Percentiles rank a stretch among this genome's conserved stretches.
Evolutionary conservation across 2,329 filamentous ascomycete genomes (phyloP).

Genomic region (Colletotrichum sp.): DNA sequence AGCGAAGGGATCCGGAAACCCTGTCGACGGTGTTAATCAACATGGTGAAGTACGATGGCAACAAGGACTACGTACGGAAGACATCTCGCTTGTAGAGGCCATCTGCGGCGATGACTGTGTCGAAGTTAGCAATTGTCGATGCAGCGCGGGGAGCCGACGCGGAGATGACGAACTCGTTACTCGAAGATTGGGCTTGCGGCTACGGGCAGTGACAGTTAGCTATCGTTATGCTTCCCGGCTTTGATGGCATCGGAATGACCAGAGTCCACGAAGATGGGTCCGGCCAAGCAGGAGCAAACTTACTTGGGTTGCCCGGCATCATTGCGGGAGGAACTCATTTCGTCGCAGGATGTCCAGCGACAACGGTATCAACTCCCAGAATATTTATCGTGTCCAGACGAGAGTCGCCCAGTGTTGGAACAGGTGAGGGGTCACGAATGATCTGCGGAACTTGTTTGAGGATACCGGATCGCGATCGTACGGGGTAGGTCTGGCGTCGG

Average conservation of each 20-base stretch:
- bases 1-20: conserved; percentile 96
- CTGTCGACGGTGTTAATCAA: conserved; percentile 52
- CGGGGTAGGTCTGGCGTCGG: not conserved
- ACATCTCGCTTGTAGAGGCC: conserved; percentile 99
- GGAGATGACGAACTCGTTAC: conserved; percentile 77
- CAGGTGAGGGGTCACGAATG: conserved; percentile 11
- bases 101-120: conserved; percentile 94
- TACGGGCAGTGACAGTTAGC: conserved; percentile 2
- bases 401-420: conserved; percentile 5
- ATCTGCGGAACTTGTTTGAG: not conserved
- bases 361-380: conserved; percentile 19
- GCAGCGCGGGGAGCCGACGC: conserved; percentile 20
- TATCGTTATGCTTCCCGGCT: not conserved
- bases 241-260: not conserved
- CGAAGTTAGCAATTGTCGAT: conserved; percentile 39
- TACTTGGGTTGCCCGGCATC: conserved; percentile 41
- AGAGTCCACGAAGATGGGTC: not conserved
- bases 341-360: conserved; percentile 21
- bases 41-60: not conserved
- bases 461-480: conserved; percentile 1
- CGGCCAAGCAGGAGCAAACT: conserved; percentile 20
- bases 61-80: conserved; percentile 74
- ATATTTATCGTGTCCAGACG: conserved; percentile 6
- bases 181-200: conserved; percentile 84
- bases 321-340: conserved; percentile 32